Conservation (phyloP, 2,329 filamentous ascomycete genomes). For the Fusarium keratoplasticum region DNA sequence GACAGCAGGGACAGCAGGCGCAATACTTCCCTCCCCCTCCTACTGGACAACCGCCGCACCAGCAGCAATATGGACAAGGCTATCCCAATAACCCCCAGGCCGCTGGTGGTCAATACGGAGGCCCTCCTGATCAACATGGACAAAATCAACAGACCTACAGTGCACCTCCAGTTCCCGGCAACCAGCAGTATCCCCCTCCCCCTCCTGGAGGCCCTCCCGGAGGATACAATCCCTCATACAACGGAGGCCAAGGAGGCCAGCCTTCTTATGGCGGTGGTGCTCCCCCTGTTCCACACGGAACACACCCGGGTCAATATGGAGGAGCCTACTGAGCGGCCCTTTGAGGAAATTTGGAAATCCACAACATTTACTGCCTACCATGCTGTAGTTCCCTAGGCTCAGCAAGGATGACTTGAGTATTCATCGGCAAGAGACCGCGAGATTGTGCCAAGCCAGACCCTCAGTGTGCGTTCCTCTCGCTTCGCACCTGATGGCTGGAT, state of each 20-base stretch:
- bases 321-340: slow-evolving; percentile 37
- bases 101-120: slow-evolving; percentile 35
- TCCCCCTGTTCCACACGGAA: slow-evolving; percentile 47
- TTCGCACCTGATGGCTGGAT: slow-evolving; percentile 17
- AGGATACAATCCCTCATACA: slow-evolving; percentile 48
- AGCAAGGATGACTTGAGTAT: slow-evolving; percentile 3
- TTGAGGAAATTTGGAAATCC: not conserved
- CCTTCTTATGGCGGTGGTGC: slow-evolving; percentile 45
- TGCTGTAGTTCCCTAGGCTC: not conserved
- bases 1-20: slow-evolving; percentile 17
- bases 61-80: slow-evolving; percentile 36
- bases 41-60: slow-evolving; percentile 36
- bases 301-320: slow-evolving; percentile 47
- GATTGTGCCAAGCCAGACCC: slow-evolving; percentile 17
- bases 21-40: slow-evolving; percentile 39
- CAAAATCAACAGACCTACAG: slow-evolving; percentile 40
- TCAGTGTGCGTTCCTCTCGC: slow-evolving; percentile 24
- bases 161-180: slow-evolving; percentile 32
- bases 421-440: slow-evolving; percentile 26
- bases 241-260: slow-evolving; percentile 43
- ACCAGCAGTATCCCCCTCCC: slow-evolving; percentile 42
- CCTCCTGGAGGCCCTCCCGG: slow-evolving; percentile 32
- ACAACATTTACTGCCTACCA: slow-evolving; percentile 8
- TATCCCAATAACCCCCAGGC: slow-evolving; percentile 35
- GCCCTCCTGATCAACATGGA: slow-evolving; percentile 37